Percentiles rank a stretch among this genome's conserved stretches.
Conservation (phyloP, 768 basidiomycete genomes). For the Leucocoprinus sp. region DNA sequence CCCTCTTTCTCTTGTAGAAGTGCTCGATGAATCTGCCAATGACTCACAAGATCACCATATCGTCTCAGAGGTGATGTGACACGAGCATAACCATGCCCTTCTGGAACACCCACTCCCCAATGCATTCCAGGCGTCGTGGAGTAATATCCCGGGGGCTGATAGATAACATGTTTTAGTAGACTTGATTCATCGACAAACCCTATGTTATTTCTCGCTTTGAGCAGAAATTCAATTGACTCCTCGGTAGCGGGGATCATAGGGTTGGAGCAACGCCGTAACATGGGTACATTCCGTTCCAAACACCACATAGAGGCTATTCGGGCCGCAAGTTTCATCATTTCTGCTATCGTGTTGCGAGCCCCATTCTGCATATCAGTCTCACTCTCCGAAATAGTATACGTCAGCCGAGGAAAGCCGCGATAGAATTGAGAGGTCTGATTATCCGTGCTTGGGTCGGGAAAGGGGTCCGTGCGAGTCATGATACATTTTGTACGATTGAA, state of each 20-base stretch:
- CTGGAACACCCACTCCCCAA: slow-evolving; percentile 57
- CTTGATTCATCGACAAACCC: slow-evolving; percentile 35
- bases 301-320: slow-evolving; percentile 70
- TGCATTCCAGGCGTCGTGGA: slow-evolving; percentile 54
- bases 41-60: slow-evolving; percentile 69
- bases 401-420: slow-evolving; percentile 40
- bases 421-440: slow-evolving; percentile 20
- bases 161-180: slow-evolving; percentile 24
- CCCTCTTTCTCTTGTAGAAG: slow-evolving; percentile 36
- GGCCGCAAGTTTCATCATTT: slow-evolving; percentile 77
- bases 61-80: slow-evolving; percentile 86
- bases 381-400: slow-evolving; percentile 31
- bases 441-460: background rate
- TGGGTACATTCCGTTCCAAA: slow-evolving; percentile 47
- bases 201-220: slow-evolving; percentile 37
- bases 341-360: slow-evolving; percentile 55
- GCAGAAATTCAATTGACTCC: slow-evolving; percentile 32
- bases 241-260: slow-evolving; percentile 24
- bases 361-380: slow-evolving; percentile 23
- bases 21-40: slow-evolving; percentile 90
- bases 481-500: background rate
- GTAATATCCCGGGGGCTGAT: slow-evolving; percentile 32
- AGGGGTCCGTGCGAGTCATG: background rate
- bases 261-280: slow-evolving; percentile 47
- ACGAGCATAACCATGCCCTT: slow-evolving; percentile 73